These are phyloP conservation scores for Ustilago xerochloae DNA, from an alignment of 1,284 basidiomycete species.

Conservation along the genomic window DNA sequence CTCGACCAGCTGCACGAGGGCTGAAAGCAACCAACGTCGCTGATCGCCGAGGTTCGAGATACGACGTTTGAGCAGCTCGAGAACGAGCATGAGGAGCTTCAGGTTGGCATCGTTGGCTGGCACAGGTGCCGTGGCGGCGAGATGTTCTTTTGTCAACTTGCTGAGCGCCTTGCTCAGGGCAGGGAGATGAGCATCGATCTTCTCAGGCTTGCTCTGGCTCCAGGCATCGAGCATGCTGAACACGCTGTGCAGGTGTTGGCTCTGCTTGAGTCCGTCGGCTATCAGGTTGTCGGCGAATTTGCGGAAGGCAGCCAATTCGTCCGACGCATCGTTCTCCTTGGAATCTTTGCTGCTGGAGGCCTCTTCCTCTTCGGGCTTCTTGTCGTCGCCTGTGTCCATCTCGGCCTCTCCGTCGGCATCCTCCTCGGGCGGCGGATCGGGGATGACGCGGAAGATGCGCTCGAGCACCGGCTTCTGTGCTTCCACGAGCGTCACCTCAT, in stretches of 20 bases:
- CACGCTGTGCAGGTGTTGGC: conserved; percentile 80
- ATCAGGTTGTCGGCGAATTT: conserved; percentile 80
- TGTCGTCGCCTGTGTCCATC: conserved; percentile 73
- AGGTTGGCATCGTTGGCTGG: conserved; percentile 62
- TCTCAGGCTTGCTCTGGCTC: conserved; percentile 83
- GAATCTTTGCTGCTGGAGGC: conserved; percentile 19
- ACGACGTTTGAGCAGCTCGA: conserved; percentile 72
- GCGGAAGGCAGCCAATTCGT: conserved; percentile 81
- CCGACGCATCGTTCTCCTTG: conserved; percentile 34
- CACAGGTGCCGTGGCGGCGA: conserved; percentile 71
- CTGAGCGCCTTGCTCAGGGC: conserved; percentile 85
- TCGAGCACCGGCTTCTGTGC: conserved; percentile 76
- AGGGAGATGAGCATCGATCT: conserved; percentile 81
- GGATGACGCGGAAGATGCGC: conserved; percentile 83
- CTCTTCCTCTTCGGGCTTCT: conserved; percentile 77
- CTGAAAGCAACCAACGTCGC: conserved; percentile 77
- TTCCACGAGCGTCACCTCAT: conserved; percentile 56
- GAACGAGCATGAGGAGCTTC: conserved; percentile 71
- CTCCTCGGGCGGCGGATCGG: conserved; percentile 68
- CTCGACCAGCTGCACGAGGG: conserved; percentile 84
- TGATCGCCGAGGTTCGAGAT: conserved; percentile 73
- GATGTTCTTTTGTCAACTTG: conserved; percentile 89
- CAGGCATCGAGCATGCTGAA: conserved; percentile 89
- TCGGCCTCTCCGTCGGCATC: conserved; percentile 55
- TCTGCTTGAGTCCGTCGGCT: conserved; percentile 82